phyloP scores from a whole-genome alignment of 164 flowering plant species.

The Sedum album region DNA sequence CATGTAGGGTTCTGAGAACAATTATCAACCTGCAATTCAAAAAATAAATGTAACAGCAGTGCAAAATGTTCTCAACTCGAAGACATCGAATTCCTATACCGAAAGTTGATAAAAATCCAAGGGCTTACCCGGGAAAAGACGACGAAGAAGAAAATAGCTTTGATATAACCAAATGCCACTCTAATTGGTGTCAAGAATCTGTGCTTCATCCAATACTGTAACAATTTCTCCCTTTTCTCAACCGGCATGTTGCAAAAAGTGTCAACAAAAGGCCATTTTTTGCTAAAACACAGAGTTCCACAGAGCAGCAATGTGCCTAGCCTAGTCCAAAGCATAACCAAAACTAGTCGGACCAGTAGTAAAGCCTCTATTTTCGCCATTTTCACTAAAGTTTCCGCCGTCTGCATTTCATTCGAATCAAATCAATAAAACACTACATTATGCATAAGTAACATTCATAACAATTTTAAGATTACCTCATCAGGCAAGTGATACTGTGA shows the following conservation, averaged over 20 bases:
- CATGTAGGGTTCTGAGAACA: constrained; percentile 21
- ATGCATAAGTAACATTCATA: too few species aligned
- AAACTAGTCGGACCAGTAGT: constrained; percentile 25
- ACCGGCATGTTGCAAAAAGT: constrained; percentile 28
- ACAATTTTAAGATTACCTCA: too few species aligned
- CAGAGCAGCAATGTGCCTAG: constrained; percentile 44
- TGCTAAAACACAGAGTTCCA: constrained; percentile 28
- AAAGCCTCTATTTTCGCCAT: constrained; percentile 24
- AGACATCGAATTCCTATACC: too few species aligned
- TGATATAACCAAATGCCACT: constrained; percentile 31
- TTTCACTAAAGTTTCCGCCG: constrained; percentile 28
- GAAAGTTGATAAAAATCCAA: too few species aligned
- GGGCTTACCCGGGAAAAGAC: constrained; percentile 36
- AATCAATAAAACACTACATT: not conserved
- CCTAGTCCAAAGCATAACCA: constrained; percentile 37
- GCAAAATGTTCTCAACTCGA: too few species aligned
- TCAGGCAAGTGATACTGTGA: not conserved
- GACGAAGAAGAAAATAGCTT: constrained; percentile 23
- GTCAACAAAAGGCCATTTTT: constrained; percentile 36
- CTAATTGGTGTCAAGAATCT: constrained; percentile 28
- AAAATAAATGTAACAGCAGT: not conserved
- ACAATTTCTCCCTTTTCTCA: constrained; percentile 39
- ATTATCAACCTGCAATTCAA: constrained; percentile 17
- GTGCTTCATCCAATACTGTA: constrained; percentile 33
- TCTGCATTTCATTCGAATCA: constrained; percentile 16